Base-by-base conservation (phyloP, 1,139 yeast species). In the Candida tetrigidarum region DNA sequence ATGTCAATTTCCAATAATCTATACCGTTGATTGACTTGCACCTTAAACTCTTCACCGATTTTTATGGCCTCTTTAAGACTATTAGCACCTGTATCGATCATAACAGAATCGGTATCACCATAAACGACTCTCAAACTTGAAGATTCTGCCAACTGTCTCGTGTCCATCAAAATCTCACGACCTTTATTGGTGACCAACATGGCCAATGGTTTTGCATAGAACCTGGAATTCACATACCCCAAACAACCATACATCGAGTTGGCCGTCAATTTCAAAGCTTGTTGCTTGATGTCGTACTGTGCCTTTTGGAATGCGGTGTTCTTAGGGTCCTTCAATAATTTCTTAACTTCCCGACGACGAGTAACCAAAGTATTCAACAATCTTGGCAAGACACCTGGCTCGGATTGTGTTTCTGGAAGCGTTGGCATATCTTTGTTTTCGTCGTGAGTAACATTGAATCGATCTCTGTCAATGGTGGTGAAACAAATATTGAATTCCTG, bases 171-270 rank as follows among this genome's bases (percentile, higher is more conserved):
- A 63, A 92, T 91, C 65, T 95, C 98, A 69, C 99, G 80, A 60
- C 99, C 99, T 63, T 91, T 90, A 59, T 84, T 86, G 1, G 99
- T 95, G 42, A 92, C 96, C 60, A 95, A 74, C 92, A 90, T 90
- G 5, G 99, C 99, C 56, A 95, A 74, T 0, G 98, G 97, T 59
- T 90, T 86, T 10, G 99, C 99, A 61, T 92, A 93, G 64, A 95
- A 95, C 58, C 99, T 80, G 19, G 98, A 91, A 57, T 86, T 81
- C 9, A 87, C 86, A 64, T 85, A 92, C 53, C 99, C 99, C 57
- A 95, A 78, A 79, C 99, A 95, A 62, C 99, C 99, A 68, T 95
- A 95, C 98, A 95, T 93, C 25, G 99, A 93, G 67, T 95, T 95
- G 15, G 99, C 99, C 2, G 99, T 95, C 59, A 95, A 77, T 64